Base-by-base conservation (phyloP, 164 flowering plant species). In the Echeveria elegans region DNA sequence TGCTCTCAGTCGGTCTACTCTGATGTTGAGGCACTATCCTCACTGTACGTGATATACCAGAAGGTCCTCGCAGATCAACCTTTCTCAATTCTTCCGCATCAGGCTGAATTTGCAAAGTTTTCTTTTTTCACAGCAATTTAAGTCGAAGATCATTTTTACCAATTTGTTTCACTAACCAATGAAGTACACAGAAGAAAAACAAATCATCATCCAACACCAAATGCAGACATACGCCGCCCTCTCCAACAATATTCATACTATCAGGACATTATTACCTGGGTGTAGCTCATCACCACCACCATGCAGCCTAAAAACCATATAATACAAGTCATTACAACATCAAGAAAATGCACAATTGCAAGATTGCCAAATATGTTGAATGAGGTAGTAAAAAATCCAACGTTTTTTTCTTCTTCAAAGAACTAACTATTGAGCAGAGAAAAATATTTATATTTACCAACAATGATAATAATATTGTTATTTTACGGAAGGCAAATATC, bases 81-180 rank as follows among this genome's bases (percentile, higher is more conserved):
- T 38, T 70, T 58, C 53, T 50, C 3, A 16, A 71, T 29, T 68
- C 72, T 31, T 64, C 72, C 29, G 2, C 30, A 30, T 59, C 72
- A 31, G 71, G 36, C 40, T 34, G 59, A n/a, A 31, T 47, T 60
- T 62, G 65, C 68, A 67, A 70, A n/a, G 74, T 67, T 60, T 37
- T 59, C n/a, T 76, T 72, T 69, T 75, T 82, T 32, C 64, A 76
- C 70, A 72, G 66, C 64, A 79, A 71, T 63, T 79, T 79, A 43
- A 77, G 31, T 23, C 85, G 67, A 10, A 82, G 81, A 71, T 82
- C 85, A 69, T 69, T 72, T 52, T 21, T 61, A 40, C 74, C 70
- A 69, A 77, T 32, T 5, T 50, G 45, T 24, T 32, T 59, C 65
- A 36, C 81, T 78, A 50, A 66, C 10, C 11, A n/a, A 18, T n/a